Evolutionary conservation across 139 green algal genomes (phyloP).

Genomic region (Micractinium sp.): DNA sequence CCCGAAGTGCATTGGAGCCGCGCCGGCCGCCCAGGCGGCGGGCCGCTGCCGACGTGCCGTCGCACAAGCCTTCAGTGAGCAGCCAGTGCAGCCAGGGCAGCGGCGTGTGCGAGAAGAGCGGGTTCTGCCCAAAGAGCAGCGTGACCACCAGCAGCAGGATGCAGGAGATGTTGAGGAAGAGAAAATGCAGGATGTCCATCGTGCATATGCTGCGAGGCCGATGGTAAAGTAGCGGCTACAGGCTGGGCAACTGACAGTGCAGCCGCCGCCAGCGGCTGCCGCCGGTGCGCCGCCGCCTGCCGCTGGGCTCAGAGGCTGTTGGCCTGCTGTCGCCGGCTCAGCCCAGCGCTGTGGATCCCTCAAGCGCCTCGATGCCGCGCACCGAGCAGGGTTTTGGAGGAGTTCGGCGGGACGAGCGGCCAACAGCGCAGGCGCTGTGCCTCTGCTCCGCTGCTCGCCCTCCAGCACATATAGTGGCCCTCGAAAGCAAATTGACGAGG

Average conservation of each 20-base stretch:
- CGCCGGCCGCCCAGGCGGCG: not conserved
- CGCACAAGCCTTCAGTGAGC: conserved; percentile 14
- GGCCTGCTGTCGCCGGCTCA: not conserved
- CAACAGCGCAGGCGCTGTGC: too few relatives aligned
- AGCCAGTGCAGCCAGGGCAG: conserved; percentile 41
- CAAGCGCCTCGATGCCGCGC: too few relatives aligned
- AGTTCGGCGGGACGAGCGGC: too few relatives aligned
- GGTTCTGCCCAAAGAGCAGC: conserved; percentile 46
- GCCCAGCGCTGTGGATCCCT: not conserved
- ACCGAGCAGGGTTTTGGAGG: too few relatives aligned
- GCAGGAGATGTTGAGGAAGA: not conserved
- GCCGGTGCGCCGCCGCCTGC: not conserved
- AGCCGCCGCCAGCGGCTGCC: not conserved
- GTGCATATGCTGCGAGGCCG: not conserved
- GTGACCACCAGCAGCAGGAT: conserved; percentile 38
- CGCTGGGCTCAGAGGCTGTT: not conserved
- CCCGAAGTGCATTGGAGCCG: not conserved
- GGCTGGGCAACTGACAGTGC: not conserved
- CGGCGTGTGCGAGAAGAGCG: conserved; percentile 36
- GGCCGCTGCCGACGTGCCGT: not conserved
- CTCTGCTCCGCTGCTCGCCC: too few relatives aligned
- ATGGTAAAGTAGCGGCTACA: not conserved
- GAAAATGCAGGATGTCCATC: not conserved
- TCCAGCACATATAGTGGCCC: too few relatives aligned
- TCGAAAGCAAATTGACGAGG: too few relatives aligned